phyloP scores from a whole-genome alignment of 768 basidiomycete genomes.

The Leccinum rimulosum region DNA sequence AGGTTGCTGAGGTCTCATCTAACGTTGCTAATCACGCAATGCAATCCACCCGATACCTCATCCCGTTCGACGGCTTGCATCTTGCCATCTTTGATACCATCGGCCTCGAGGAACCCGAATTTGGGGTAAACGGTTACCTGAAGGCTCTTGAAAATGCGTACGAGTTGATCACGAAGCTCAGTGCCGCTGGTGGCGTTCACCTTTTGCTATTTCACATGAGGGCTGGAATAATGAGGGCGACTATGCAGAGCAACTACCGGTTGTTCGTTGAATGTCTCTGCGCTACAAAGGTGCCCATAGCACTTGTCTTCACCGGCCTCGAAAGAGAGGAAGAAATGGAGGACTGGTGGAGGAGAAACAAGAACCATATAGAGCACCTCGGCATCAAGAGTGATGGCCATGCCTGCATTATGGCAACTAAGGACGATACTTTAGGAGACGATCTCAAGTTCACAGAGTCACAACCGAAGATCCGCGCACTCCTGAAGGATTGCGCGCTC shows the following conservation, averaged over 20 bases:
- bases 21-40: slow-evolving; percentile 33
- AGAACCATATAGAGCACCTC: slow-evolving; percentile 16
- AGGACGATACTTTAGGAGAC: no score
- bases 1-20: slow-evolving; percentile 28
- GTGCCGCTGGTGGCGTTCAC: slow-evolving; percentile 34
- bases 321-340: slow-evolving; percentile 34
- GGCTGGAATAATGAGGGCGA: slow-evolving; percentile 35
- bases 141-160: slow-evolving; percentile 28
- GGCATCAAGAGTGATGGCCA: slow-evolving; percentile 28
- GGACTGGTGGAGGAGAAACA: slow-evolving; percentile 33
- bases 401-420: no score
- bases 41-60: slow-evolving; percentile 23
- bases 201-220: slow-evolving; percentile 43
- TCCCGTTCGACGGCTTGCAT: slow-evolving; percentile 18
- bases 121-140: slow-evolving; percentile 27
- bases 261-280: slow-evolving; percentile 42
- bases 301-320: slow-evolving; percentile 40
- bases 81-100: slow-evolving; percentile 33
- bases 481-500: slow-evolving; percentile 18
- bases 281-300: slow-evolving; percentile 34
- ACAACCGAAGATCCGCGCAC: slow-evolving; percentile 15
- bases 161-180: slow-evolving; percentile 32
- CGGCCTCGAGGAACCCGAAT: slow-evolving; percentile 33
- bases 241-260: slow-evolving; percentile 36
- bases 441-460: slow-evolving; percentile 27